These are phyloP conservation scores for Pseudoperonospora humuli DNA, from an alignment of 352 stramenopile species.

Conservation along the genomic window DNA sequence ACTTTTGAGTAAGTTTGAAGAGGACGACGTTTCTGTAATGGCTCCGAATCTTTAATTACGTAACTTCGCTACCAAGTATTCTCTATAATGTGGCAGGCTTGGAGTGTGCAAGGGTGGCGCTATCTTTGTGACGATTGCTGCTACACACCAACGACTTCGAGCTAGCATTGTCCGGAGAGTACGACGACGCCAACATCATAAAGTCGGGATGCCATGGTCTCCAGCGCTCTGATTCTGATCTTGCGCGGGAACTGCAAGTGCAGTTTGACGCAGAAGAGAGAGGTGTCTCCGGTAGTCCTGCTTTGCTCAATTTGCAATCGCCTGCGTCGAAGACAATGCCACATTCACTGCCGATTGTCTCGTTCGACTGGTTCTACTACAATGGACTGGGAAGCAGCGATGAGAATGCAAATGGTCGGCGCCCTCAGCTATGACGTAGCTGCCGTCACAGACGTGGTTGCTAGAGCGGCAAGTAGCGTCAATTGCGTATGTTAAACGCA, in stretches of 20 bases:
- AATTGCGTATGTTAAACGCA: too few relatives aligned
- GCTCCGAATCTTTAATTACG: too few relatives aligned
- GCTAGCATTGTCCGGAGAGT: conserved; percentile 47
- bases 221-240: conserved; percentile 58
- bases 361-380: conserved; percentile 36
- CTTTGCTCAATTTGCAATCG: not conserved
- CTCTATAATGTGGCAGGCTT: too few relatives aligned
- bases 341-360: not conserved
- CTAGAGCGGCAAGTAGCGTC: too few relatives aligned
- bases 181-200: conserved; percentile 10
- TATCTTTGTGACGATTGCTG: too few relatives aligned
- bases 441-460: too few relatives aligned
- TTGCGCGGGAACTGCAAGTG: conserved; percentile 60
- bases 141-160: conserved; percentile 67
- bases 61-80: too few relatives aligned
- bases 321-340: not conserved
- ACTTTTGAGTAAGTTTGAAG: too few relatives aligned
- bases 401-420: not conserved
- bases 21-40: too few relatives aligned
- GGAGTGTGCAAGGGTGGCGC: too few relatives aligned
- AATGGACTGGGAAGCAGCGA: conserved; percentile 17
- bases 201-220: not conserved
- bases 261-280: conserved; percentile 60
- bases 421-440: conserved; percentile 45
- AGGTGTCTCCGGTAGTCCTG: not conserved